phyloP scores from a whole-genome alignment of 768 basidiomycete genomes.

The button mushroom (Agaricus bisporus) region DNA sequence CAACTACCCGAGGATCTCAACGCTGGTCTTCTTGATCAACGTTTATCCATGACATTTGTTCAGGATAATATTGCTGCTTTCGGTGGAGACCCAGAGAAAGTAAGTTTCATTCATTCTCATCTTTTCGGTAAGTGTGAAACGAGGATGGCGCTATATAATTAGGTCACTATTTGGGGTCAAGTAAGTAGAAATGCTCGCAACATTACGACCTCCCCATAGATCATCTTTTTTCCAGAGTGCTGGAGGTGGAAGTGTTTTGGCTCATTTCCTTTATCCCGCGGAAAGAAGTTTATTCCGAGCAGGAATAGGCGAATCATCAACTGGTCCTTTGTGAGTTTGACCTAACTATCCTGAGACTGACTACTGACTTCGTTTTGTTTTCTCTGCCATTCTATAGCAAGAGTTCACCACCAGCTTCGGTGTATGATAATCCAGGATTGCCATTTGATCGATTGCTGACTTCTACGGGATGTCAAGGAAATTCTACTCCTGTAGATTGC shows the following conservation, averaged over 20 bases:
- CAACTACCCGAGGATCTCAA: slow-evolving; percentile 47
- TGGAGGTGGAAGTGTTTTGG: slow-evolving; percentile 43
- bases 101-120: slow-evolving; percentile 10
- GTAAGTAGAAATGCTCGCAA: slow-evolving; percentile 16
- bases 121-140: neutral
- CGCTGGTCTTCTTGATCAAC: slow-evolving; percentile 56
- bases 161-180: slow-evolving; percentile 56
- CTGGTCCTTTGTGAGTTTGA: slow-evolving; percentile 44
- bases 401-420: slow-evolving; percentile 36
- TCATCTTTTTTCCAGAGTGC: slow-evolving; percentile 30
- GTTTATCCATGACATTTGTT: slow-evolving; percentile 50
- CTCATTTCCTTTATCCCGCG: slow-evolving; percentile 40
- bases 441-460: slow-evolving; percentile 41
- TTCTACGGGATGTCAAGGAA: slow-evolving; percentile 38
- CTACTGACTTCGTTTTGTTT: no score
- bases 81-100: slow-evolving; percentile 51
- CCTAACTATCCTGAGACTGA: no score
- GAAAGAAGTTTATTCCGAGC: slow-evolving; percentile 38
- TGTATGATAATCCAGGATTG: slow-evolving; percentile 46
- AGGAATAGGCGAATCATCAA: slow-evolving; percentile 46
- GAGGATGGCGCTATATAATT: neutral
- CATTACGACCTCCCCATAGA: neutral
- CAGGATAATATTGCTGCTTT: slow-evolving; percentile 62
- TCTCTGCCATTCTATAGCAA: slow-evolving; percentile 29
- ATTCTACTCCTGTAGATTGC: slow-evolving; percentile 33